Base-by-base conservation (phyloP, 1,284 basidiomycete genomes). In the Apiotrichum siamense region DNA sequence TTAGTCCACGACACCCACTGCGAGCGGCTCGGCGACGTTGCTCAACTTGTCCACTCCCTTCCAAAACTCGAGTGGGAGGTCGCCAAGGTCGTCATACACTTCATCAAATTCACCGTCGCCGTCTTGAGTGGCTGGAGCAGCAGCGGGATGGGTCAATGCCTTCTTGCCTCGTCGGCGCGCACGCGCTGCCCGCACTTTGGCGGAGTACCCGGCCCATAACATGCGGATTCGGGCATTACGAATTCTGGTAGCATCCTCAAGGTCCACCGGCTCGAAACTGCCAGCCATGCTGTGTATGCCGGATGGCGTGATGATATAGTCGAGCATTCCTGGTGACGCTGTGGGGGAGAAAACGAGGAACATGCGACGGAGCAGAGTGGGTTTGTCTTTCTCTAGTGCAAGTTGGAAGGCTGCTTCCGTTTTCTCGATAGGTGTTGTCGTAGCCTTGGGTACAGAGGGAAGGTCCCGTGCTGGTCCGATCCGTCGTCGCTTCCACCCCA, bases 281-380 rank as follows among this genome's bases (percentile, higher is more conserved):
- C 55, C 60, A 0, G 57, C 52, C 4, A 74, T 25, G 3, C 64
- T 57, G 35, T 66, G 63, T 25, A 90, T 76, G 3, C 86, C 87
- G 18, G 76, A 73, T 13, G 75, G 64, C 4, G 82, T 80, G 41
- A 92, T 77, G 53, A 87, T 76, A 58, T 85, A 91, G 65, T 91
- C 87, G 46, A 87, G 67, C 9, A 81, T 84, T 3, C 70, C 74
- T 0, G 83, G 78, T 0, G 75, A 59, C 3, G 78, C 78, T 15
- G 84, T 77, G 7, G 82, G 81, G 55, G 82, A 87, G 74, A 90
- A 93, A 17, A 93, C 78, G 46, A 91, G 76, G 50, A 80, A 81
- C 49, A 70, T 59, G 32, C 64, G 51, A 15, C 69, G 51, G 6
- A 71, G 63, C 29, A 79, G 72, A 59, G 80, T 80, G 18, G 62